Evolutionary conservation across 1,139 yeast genomes (phyloP), one percentile per base, ranked within the genome.

Genomic region (Nakaseomyces bracarensis): DNA sequence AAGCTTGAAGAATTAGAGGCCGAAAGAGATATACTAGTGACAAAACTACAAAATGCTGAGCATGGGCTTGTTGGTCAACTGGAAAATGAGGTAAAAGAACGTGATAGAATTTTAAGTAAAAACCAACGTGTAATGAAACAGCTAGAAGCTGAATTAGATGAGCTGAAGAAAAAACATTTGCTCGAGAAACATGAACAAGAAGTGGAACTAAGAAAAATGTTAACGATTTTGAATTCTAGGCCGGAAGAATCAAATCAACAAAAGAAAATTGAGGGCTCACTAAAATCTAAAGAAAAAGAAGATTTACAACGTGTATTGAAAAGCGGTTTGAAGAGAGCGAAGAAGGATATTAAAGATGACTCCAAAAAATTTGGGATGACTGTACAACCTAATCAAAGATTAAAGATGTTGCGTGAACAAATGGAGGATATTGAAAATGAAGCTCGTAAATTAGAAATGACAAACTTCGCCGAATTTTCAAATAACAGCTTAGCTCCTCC

Each of bases 371-470:
- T 71, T 35, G 71, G 71, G 14, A 55, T 59, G 43, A 64, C 67
- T 23, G 57, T 55, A 29, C 95, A 84, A 57, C 95, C 96, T 8
- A 82, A 82, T 53, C 74, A 82, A 5, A 69, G 93, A 51, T 66
- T 89, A 42, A 72, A 93, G 48, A 80, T 77, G 39, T 69, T 89
- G 48, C 72, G 96, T 46, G 86, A 81, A 52, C 78, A 82, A 58
- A 84, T 87, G 95, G 95, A 85, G 43, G 81, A 77, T 48, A 71
- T 91, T 42, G 96, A 86, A 55, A 73, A 75, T 43, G 81, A 81
- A 69, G 96, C 96, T 0, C 70, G 95, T 48, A 86, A 82, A 57
- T 71, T 89, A 49, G 97, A 89, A 61, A 80, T 79, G 77, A 81
- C 86, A 18, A 89, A 86, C 51, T 86, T 86, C 55, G 80, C 66